Base-by-base conservation (phyloP, 2,329 filamentous ascomycete genomes). In the Fusarium virguliforme region DNA sequence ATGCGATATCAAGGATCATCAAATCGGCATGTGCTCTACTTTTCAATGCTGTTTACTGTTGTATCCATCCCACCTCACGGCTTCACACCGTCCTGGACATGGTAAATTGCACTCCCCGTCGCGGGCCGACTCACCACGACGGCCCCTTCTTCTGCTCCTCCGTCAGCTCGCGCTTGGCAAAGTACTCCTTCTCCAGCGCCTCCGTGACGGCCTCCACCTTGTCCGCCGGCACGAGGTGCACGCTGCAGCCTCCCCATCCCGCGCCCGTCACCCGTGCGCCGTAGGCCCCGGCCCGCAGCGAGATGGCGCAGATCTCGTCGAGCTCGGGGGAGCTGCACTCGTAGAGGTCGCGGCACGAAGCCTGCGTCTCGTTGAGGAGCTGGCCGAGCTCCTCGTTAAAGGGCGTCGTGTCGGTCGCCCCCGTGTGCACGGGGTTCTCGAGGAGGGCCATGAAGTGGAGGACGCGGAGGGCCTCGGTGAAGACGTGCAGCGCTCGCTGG, bases 221-320 rank as follows among this genome's bases (percentile, higher is more conserved):
- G 76, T 94, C 88, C 64, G 90, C 92, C 0, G 95, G 92, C 58
- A 98, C 92, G 63, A 99, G 87, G 83, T 99, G 96, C 64, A 99
- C 95, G 67, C 90, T 96, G 83, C 96, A 98, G 3, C 96, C 96
- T 68, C 96, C 96, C 96, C 96, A 99, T 4, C 96, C 96, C 1
- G 96, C 96, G 40, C 96, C 96, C 0, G 95, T 98, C 74, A 98
- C 83, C 28, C 95, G 86, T 74, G 92, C 94, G 30, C 95, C 96
- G 79, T 94, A 94, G 18, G 93, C 90, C 3, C 96, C 96, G 1
- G 93, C 93, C 15, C 85, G 86, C 30, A 91, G 87, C 0, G 95
- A 95, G 72, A 98, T 91, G 40, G 86, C 81, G 81, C 95, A 98
- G 38, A 99, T 88, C 68, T 93, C 87, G 79, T 99, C 95, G n/a